Conservation (phyloP, 2,329 filamentous ascomycete genomes). For the Trichoderma pleuroti region DNA sequence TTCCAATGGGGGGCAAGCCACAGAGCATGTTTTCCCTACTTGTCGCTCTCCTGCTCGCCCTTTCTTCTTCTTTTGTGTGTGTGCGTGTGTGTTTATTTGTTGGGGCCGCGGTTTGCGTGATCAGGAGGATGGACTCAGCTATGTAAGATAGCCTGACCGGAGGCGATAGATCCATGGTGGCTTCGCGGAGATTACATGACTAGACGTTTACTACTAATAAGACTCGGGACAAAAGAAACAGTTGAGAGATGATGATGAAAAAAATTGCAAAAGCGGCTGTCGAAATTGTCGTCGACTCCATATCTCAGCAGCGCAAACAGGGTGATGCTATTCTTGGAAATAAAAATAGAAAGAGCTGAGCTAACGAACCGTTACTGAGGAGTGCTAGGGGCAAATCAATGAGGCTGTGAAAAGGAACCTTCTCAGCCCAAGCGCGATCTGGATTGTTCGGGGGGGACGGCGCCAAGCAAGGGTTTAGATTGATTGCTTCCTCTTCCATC, state of each 20-base stretch:
- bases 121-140: not conserved
- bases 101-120: not conserved
- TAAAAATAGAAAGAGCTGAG: not conserved
- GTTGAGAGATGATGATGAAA: not conserved
- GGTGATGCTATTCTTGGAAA: conserved; percentile 17
- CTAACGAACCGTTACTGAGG: not conserved
- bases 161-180: not conserved
- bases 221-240: not conserved
- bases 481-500: not conserved
- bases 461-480: not conserved
- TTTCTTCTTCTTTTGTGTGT: not conserved
- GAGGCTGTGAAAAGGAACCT: conserved; percentile 16
- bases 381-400: conserved; percentile 6
- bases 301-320: conserved; percentile 1
- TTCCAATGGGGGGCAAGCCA: not conserved
- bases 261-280: not conserved
- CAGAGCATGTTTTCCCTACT: not conserved
- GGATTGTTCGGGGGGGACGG: not conserved
- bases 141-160: not conserved
- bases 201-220: not conserved
- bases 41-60: not conserved
- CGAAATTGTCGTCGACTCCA: not conserved
- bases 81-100: not conserved
- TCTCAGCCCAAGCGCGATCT: not conserved
- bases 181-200: not conserved